A percentile compares a stretch with the other conserved stretches of the same genome.
Evolutionary conservation across 352 stramenopile species (phyloP).

Genomic region (Phytophthora meadii): DNA sequence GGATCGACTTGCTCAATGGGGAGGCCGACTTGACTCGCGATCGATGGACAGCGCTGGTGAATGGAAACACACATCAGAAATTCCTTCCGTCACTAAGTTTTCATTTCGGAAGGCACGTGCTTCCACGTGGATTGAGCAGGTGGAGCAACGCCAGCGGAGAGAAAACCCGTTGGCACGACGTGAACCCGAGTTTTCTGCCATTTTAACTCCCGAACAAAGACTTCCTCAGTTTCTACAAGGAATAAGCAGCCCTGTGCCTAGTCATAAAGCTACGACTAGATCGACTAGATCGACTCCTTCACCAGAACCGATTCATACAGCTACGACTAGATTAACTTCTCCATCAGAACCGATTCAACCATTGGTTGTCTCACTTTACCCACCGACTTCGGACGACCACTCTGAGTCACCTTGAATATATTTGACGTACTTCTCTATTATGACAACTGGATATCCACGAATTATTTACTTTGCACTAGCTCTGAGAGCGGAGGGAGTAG

Average conservation of each 20-base stretch:
- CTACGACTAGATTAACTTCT: not conserved
- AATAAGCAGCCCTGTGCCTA: slow-evolving; percentile 45
- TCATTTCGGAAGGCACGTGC: slow-evolving; percentile 60
- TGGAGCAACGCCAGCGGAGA: slow-evolving; percentile 58
- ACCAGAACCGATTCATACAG: slow-evolving; percentile 15
- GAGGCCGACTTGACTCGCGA: slow-evolving; percentile 42
- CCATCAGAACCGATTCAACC: not conserved
- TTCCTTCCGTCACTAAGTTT: slow-evolving; percentile 57
- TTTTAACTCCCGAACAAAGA: slow-evolving; percentile 34
- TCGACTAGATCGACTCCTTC: not conserved
- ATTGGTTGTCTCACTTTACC: slow-evolving; percentile 16
- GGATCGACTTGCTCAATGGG: slow-evolving; percentile 61
- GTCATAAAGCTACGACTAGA: slow-evolving; percentile 19
- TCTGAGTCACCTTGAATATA: slow-evolving; percentile 3
- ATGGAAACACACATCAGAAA: slow-evolving; percentile 77
- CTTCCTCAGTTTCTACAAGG: slow-evolving; percentile 65
- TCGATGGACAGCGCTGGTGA: slow-evolving; percentile 60
- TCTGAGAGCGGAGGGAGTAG: not conserved
- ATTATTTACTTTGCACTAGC: too few species aligned
- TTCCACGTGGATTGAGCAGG: slow-evolving; percentile 76
- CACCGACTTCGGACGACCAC: not conserved
- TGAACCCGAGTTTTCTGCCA: not conserved
- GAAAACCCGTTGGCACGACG: slow-evolving; percentile 43
- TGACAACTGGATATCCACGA: not conserved
- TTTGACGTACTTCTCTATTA: not conserved